phyloP scores from a whole-genome alignment of 1,284 basidiomycete genomes.

The Ganoderma leucocontextum region DNA sequence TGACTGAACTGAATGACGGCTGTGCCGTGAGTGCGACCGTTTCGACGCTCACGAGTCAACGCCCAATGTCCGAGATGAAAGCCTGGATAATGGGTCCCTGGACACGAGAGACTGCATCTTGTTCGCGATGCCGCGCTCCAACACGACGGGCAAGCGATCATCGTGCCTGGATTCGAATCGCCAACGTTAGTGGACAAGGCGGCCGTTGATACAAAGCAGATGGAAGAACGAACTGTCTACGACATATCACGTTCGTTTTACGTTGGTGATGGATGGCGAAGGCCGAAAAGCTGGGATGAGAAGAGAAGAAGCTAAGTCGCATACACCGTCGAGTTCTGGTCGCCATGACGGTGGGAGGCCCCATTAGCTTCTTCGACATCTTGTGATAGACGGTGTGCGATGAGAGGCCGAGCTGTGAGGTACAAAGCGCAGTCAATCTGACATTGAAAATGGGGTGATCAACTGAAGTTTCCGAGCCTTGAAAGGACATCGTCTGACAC shows the following conservation, averaged over 20 bases:
- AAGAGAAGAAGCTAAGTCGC: background rate
- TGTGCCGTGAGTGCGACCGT: slow-evolving; percentile 1
- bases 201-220: slow-evolving; percentile 1
- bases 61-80: slow-evolving; percentile 8
- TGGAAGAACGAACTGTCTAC: background rate
- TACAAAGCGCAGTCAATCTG: slow-evolving; percentile 2
- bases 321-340: background rate
- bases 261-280: background rate
- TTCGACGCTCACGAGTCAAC: slow-evolving; percentile 1
- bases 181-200: background rate
- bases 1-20: slow-evolving; percentile 14
- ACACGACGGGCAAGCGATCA: background rate
- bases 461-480: background rate
- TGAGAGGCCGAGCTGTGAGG: background rate
- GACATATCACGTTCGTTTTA: background rate
- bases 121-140: background rate
- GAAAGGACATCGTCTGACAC: background rate
- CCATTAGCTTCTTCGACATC: slow-evolving; percentile 1
- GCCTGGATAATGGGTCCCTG: background rate
- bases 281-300: background rate
- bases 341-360: background rate
- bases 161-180: background rate
- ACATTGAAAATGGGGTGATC: background rate
- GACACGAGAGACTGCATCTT: background rate
- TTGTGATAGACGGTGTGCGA: slow-evolving; percentile 3